Evolutionary conservation across 306 rosid genomes (phyloP), one percentile per base, ranked within the genome.

Genomic region (Malus sieversii): DNA sequence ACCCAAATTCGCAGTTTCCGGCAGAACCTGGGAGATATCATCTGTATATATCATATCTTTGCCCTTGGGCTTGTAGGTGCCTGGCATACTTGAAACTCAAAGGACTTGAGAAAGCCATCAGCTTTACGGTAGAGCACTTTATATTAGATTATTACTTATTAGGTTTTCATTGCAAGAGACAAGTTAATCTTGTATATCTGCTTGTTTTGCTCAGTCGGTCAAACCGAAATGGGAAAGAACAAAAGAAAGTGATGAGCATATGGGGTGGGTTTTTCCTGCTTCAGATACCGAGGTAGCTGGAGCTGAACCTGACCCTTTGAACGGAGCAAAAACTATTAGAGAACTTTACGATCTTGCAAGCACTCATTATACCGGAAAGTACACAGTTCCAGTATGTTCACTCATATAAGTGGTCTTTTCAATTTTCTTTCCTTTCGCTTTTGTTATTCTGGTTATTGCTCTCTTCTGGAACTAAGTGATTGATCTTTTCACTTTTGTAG

Each of bases 51-150:
- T 92, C 98, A 15, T 95, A 90, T 84, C 96, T 97, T 75, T 95
- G 97, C 71, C 98, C 97, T 15, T 95, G 98, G 98, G 98, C 98
- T 79, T 87, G 87, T 61, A 86, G 98, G 83, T 92, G 98, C 88
- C 95, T 93, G 69, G 89, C 96, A 46, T 93, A 85, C 85, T 86
- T 93, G 89, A 85, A 82, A 76, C 76, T 93, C 79, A 93, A 93
- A 75, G 98, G 97, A 71, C 98, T 93, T 71, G 81, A 87, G 57
- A 93, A 89, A 75, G 88, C 96, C 84, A 83, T 93, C 80, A 83
- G 86, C 83, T 90, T 93, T 83, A 73, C 98, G 84, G 97, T 93
- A 42, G 0, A 42, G 45, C 1, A 82, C 35, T 16, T 33, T 45
- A 13, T n/a, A 29, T 40, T 51, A 62, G 27, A 20, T 42, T 52